Percentiles rank a stretch among this genome's conserved stretches.
These are phyloP conservation scores for Phytophthora pini DNA, from an alignment of 352 stramenopile genomes.

Conservation along the genomic window DNA sequence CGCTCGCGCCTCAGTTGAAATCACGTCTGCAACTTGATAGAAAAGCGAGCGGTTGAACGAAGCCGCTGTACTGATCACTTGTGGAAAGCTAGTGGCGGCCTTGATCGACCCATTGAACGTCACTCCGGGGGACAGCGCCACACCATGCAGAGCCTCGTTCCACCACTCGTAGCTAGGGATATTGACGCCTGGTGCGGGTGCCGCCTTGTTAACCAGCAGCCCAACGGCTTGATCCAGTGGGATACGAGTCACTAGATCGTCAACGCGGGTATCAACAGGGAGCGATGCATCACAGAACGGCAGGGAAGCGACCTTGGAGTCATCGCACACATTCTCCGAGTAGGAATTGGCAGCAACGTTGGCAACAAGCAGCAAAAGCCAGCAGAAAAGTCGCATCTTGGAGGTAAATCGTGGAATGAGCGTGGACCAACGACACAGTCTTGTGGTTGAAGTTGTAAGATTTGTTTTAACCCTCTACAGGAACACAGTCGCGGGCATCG, in stretches of 20 bases:
- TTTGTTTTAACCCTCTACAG: constrained; percentile 21
- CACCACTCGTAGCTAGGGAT: constrained; percentile 89
- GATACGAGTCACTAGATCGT: constrained; percentile 72
- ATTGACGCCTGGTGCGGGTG: constrained; percentile 28
- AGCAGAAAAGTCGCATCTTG: constrained; percentile 14
- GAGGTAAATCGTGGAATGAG: constrained; percentile 22
- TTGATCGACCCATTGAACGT: constrained; percentile 54
- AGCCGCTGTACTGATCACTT: constrained; percentile 75
- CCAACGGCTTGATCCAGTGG: constrained; percentile 71
- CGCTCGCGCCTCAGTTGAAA: constrained; percentile 82
- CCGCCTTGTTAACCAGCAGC: constrained; percentile 73
- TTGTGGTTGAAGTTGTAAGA: constrained; percentile 32
- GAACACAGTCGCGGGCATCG: neutral
- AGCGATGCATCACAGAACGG: constrained; percentile 77
- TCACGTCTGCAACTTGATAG: constrained; percentile 70
- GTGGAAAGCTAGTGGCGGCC: constrained; percentile 91
- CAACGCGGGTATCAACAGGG: constrained; percentile 59
- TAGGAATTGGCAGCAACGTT: constrained; percentile 23
- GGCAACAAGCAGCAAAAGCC: constrained; percentile 15
- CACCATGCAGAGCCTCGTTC: constrained; percentile 90
- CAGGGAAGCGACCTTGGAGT: constrained; percentile 43
- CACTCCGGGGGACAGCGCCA: constrained; percentile 76
- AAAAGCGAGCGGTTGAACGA: constrained; percentile 92
- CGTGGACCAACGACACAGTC: neutral
- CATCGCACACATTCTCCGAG: constrained; percentile 59